Percentiles rank a stretch among this genome's conserved stretches.
phyloP scores from a whole-genome alignment of 371 early-diverging fungal genomes.

The Lichtheimia corymbifera region DNA sequence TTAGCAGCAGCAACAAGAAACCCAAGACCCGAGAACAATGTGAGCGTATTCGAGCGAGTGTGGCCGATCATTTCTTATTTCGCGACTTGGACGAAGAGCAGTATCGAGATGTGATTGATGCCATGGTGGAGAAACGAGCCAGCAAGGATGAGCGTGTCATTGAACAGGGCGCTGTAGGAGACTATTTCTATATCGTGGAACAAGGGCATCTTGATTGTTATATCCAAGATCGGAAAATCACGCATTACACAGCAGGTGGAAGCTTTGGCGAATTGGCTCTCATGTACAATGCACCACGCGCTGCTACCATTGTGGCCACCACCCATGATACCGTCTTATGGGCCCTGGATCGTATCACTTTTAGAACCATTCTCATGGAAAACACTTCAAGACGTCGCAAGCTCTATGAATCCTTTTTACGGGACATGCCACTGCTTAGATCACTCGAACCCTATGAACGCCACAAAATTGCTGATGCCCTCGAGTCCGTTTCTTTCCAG shows the following conservation, averaged over 20 bases:
- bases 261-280: slow-evolving; percentile 89
- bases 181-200: slow-evolving; percentile 97
- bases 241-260: slow-evolving; percentile 67
- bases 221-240: slow-evolving; percentile 71
- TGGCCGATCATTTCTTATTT: slow-evolving; percentile 90
- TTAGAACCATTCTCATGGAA: slow-evolving; percentile 78
- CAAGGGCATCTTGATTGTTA: slow-evolving; percentile 91
- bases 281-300: slow-evolving; percentile 90
- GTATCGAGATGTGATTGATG: slow-evolving; percentile 91
- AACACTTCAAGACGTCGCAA: slow-evolving; percentile 70
- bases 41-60: slow-evolving; percentile 77
- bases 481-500: slow-evolving; percentile 67
- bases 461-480: slow-evolving; percentile 81
- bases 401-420: slow-evolving; percentile 79
- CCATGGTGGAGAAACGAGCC: slow-evolving; percentile 93
- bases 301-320: slow-evolving; percentile 81
- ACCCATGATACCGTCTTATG: slow-evolving; percentile 76
- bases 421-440: slow-evolving; percentile 68
- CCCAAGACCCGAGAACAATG: slow-evolving; percentile 89
- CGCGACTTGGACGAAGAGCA: slow-evolving; percentile 94
- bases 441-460: slow-evolving; percentile 71
- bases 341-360: slow-evolving; percentile 83
- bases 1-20: slow-evolving; percentile 45
- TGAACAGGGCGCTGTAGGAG: slow-evolving; percentile 94
- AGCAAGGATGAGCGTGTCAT: slow-evolving; percentile 77